Evolutionary conservation across 139 green algal genomes (phyloP), one percentile per base, ranked within the genome.

Genomic region (Pseudopediastrum boryanum): DNA sequence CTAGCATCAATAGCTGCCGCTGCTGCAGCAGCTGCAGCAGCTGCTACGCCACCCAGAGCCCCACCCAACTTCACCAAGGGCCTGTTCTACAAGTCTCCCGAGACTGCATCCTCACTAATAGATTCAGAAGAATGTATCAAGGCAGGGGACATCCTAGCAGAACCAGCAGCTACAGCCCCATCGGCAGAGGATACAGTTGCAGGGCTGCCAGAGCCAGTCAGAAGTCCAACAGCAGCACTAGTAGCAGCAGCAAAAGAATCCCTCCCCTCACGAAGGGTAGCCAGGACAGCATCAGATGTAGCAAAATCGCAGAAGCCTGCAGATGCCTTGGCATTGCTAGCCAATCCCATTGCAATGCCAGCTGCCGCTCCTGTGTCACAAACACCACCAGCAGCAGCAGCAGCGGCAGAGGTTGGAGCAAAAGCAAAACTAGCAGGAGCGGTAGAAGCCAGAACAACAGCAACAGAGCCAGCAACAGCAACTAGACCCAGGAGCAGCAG

Each of bases 311-410:
- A n/a, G n/a, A n/a, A n/a, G n/a, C n/a, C n/a, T n/a, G n/a, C n/a
- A n/a, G n/a, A n/a, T n/a, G n/a, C n/a, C n/a, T n/a, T n/a, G n/a
- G n/a, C n/a, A n/a, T n/a, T n/a, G n/a, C n/a, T n/a, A n/a, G n/a
- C n/a, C n/a, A n/a, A n/a, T n/a, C n/a, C n/a, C n/a, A n/a, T n/a
- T n/a, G n/a, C n/a, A n/a, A n/a, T n/a, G n/a, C n/a, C n/a, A n/a
- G n/a, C n/a, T n/a, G n/a, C n/a, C n/a, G n/a, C n/a, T n/a, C n/a
- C n/a, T n/a, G n/a, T n/a, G n/a, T n/a, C n/a, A n/a, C n/a, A n/a
- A n/a, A n/a, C n/a, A n/a, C n/a, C n/a, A n/a, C n/a, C 48, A 58
- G 48, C 48, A 58, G 48, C 48, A 58, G 48, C 48, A 58, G 48
- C 16, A 58, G 48, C 48, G 19, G 48, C 16, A 58, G 48, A 16